Conservation (phyloP, 2,329 filamentous ascomycete species). For the Beauveria sp. region DNA sequence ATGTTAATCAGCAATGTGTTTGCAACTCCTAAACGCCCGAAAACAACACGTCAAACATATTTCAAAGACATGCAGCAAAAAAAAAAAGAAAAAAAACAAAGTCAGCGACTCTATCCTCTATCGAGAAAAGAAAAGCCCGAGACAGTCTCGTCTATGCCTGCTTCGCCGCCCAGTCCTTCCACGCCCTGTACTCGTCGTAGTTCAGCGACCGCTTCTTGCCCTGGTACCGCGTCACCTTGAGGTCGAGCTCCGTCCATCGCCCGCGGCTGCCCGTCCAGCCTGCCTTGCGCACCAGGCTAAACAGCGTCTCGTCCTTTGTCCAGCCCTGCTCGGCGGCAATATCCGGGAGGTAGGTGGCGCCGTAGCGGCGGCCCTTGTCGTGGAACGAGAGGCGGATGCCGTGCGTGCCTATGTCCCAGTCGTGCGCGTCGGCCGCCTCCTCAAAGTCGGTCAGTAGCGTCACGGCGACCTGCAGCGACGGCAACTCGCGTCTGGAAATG, state of each 20-base stretch:
- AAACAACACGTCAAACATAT: no score
- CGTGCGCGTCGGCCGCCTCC: conserved; percentile 60
- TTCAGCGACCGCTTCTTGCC: conserved; percentile 67
- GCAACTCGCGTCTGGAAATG: conserved; percentile 46
- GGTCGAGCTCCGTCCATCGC: conserved; percentile 70
- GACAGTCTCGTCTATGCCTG: conserved; percentile 10
- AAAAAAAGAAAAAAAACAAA: background rate
- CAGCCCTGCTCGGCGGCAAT: conserved; percentile 90
- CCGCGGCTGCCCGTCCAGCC: conserved; percentile 80
- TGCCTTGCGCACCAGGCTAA: conserved; percentile 88
- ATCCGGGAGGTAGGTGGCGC: conserved; percentile 86
- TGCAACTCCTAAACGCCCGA: no score
- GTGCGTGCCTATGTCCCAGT: conserved; percentile 83
- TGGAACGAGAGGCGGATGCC: conserved; percentile 81
- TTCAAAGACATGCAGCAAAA: background rate
- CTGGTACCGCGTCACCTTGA: conserved; percentile 78
- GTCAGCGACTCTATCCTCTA: no score
- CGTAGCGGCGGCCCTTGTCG: conserved; percentile 64
- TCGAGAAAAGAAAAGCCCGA: background rate
- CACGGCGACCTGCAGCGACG: conserved; percentile 56
- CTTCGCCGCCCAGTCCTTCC: conserved; percentile 61
- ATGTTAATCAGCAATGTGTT: no score
- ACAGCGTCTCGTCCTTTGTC: conserved; percentile 85
- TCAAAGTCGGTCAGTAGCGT: conserved; percentile 86
- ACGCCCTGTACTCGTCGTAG: conserved; percentile 70